Evolutionary conservation across 148 eudicot genomes (phyloP).

Genomic region (Camellia japonica): DNA sequence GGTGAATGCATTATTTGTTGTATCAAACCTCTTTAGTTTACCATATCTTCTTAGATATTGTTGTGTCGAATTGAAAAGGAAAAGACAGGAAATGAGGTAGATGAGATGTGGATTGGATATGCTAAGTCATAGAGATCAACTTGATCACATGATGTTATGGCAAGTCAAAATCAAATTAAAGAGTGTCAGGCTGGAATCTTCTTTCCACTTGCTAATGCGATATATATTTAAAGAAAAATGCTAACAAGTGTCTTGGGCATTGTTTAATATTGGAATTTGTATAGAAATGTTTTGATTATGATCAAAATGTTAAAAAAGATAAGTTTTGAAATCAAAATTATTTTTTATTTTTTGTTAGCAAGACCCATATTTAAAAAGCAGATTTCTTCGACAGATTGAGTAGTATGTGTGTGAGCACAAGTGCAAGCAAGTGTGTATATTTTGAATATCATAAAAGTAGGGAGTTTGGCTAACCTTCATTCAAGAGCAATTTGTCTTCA

Average conservation of each 20-base stretch:
- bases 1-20: not conserved
- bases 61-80: not conserved
- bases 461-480: not conserved
- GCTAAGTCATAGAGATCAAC: not conserved
- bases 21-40: not conserved
- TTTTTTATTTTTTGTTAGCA: too few species aligned
- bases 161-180: not conserved
- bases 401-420: not conserved
- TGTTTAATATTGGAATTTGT: too few species aligned
- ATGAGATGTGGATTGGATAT: constrained; percentile 1
- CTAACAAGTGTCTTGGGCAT: too few species aligned
- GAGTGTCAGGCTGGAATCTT: not conserved
- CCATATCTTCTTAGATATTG: not conserved
- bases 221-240: not conserved
- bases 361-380: not conserved
- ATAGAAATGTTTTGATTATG: too few species aligned
- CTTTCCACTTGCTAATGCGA: not conserved
- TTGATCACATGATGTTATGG: not conserved
- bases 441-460: not conserved
- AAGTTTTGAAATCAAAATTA: too few species aligned
- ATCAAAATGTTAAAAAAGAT: too few species aligned
- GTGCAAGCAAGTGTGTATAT: not conserved
- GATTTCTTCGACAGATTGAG: not conserved
- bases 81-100: not conserved
- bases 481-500: not conserved